Evolutionary conservation across 2,329 filamentous ascomycete genomes (phyloP), one percentile per base, ranked within the genome.

Genomic region (Colletotrichum salicis): DNA sequence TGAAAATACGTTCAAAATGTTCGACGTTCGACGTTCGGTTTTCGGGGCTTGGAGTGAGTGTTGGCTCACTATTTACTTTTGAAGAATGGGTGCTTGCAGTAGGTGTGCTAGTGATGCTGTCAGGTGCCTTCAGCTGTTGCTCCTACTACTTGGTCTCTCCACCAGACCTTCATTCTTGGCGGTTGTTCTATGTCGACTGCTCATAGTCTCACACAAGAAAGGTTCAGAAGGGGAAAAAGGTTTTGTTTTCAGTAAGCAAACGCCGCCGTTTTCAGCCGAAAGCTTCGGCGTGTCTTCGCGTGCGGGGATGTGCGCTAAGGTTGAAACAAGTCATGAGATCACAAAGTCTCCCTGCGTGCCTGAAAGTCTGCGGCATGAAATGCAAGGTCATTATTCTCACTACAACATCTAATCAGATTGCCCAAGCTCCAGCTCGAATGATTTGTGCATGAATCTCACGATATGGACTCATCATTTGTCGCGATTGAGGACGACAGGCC

Each of bases 241-340:
- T 48, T 68, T 68, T 33, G 65, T 55, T 70, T 64, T 55, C 65
- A 61, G 60, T 56, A 35, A 52, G 29, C 60, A 33, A 45, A n/a
- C 67, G 60, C 60, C 29, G 45, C 70, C 69, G 69, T 63, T 68
- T 63, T 68, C 69, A 59, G 64, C 69, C 64, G 64, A 68, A 52
- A 24, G 41, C n/a, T 68, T 24, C 6, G 27, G 27, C 27, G 15
- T 58, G 48, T 48, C 45, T 35, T 62, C 48, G 64, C 22, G 37
- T 64, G 70, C 48, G 70, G 70, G 70, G 64, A 64, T 19, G 24
- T 29, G 66, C 35, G 66, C 70, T 56, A 57, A 54, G 31, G 59
- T 70, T 69, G 70, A 72, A 72, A 72, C 66, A 72, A 61, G 70
- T 60, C 60, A 72, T 72, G 66, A 72, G 70, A 72, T 60, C 70